Percentiles rank a stretch among this genome's conserved stretches.
These are phyloP conservation scores for Ophiostoma quercus DNA, from an alignment of 2,329 filamentous ascomycete species.

Conservation along the genomic window DNA sequence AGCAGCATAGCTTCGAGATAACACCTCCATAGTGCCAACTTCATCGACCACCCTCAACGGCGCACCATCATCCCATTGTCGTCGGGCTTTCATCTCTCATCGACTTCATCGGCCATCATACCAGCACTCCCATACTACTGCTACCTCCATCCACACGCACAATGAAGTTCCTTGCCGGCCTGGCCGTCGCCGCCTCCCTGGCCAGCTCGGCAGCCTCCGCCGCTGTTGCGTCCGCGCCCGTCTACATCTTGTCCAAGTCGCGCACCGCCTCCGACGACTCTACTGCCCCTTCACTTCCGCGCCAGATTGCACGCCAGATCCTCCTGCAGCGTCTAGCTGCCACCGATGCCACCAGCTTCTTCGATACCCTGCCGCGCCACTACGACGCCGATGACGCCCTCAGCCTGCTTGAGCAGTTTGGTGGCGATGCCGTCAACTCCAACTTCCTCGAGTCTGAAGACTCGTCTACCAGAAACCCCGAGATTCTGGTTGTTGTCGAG, in stretches of 20 bases:
- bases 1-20: slow-evolving; percentile 6
- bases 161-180: slow-evolving; percentile 34
- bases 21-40: slow-evolving; percentile 1
- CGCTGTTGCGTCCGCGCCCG: slow-evolving; percentile 42
- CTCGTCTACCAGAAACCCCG: slow-evolving; percentile 35
- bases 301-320: slow-evolving; percentile 53
- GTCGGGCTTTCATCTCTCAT: slow-evolving; percentile 5
- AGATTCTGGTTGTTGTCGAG: slow-evolving; percentile 57
- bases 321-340: slow-evolving; percentile 53
- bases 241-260: slow-evolving; percentile 45
- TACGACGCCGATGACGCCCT: slow-evolving; percentile 47
- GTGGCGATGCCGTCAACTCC: slow-evolving; percentile 41
- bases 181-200: slow-evolving; percentile 33
- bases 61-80: slow-evolving; percentile 10
- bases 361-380: slow-evolving; percentile 42
- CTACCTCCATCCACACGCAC: slow-evolving; percentile 18
- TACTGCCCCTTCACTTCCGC: slow-evolving; percentile 42
- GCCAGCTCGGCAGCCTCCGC: slow-evolving; percentile 34
- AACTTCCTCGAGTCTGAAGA: slow-evolving; percentile 32
- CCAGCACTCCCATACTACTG: not conserved
- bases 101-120: slow-evolving; percentile 4
- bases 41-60: not conserved
- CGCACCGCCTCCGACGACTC: slow-evolving; percentile 10
- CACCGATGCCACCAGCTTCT: slow-evolving; percentile 44
- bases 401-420: slow-evolving; percentile 55